Evolutionary conservation across 495 filamentous ascomycete genomes (phyloP).

Genomic region (Lepraria neglecta): DNA sequence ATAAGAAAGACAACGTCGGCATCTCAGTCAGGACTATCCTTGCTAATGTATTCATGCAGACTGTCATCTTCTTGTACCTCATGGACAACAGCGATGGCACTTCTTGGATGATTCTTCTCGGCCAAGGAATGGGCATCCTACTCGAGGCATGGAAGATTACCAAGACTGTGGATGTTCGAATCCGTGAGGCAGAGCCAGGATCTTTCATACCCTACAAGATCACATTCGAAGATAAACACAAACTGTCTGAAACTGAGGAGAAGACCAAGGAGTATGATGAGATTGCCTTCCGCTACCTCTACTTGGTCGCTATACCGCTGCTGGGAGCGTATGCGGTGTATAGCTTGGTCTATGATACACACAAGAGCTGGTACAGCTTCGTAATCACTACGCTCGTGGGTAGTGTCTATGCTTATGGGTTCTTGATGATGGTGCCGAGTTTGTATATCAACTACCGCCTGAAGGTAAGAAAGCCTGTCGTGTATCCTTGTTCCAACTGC

Average conservation of each 20-base stretch:
- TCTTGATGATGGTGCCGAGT: slow-evolving; percentile 97
- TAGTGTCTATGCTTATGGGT: slow-evolving; percentile 95
- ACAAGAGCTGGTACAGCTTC: slow-evolving; percentile 98
- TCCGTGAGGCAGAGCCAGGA: slow-evolving; percentile 59
- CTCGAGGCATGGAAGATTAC: slow-evolving; percentile 98
- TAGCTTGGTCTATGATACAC: slow-evolving; percentile 84
- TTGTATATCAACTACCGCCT: slow-evolving; percentile 98
- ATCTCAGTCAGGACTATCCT: slow-evolving; percentile 93
- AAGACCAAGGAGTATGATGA: slow-evolving; percentile 98
- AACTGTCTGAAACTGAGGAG: slow-evolving; percentile 87
- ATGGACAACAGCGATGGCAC: slow-evolving; percentile 96
- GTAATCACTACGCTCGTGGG: slow-evolving; percentile 87
- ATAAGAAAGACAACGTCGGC: slow-evolving; percentile 98
- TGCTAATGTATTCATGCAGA: slow-evolving; percentile 97
- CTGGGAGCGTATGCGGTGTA: slow-evolving; percentile 84
- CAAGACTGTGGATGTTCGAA: slow-evolving; percentile 86
- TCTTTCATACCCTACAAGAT: slow-evolving; percentile 74
- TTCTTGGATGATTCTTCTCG: slow-evolving; percentile 96
- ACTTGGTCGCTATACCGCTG: slow-evolving; percentile 82
- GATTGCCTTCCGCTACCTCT: slow-evolving; percentile 95
- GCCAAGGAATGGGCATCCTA: slow-evolving; percentile 87
- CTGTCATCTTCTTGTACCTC: slow-evolving; percentile 94
- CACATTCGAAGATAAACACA: slow-evolving; percentile 92
- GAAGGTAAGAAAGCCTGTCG: slow-evolving; percentile 47
- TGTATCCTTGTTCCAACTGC: slow-evolving; percentile 4